A percentile compares a stretch with the other conserved stretches of the same genome.
These are phyloP conservation scores for Fusarium bulbicola DNA, from an alignment of 2,329 filamentous ascomycete species.

Conservation along the genomic window DNA sequence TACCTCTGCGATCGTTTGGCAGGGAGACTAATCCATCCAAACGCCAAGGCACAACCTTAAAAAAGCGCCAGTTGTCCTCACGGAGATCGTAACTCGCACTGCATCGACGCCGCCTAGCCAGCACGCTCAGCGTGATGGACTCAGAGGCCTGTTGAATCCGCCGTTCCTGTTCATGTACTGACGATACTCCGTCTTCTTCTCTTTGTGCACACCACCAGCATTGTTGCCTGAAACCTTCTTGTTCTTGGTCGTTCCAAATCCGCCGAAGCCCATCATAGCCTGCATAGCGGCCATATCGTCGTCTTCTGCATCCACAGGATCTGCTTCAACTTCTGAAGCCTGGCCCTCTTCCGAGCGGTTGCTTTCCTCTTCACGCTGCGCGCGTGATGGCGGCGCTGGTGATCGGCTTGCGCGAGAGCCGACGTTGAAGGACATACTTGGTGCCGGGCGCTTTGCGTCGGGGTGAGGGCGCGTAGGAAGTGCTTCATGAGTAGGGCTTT, in stretches of 20 bases:
- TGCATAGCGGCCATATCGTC: conserved; percentile 78
- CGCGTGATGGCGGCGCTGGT: conserved; percentile 20
- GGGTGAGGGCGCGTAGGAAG: conserved; percentile 50
- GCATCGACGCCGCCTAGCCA: background rate
- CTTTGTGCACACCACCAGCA: conserved; percentile 82
- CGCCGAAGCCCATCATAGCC: conserved; percentile 88
- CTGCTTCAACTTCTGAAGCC: conserved; percentile 21
- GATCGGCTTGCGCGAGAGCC: conserved; percentile 41
- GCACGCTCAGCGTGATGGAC: conserved; percentile 56
- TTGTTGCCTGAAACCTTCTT: conserved; percentile 91
- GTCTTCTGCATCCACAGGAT: conserved; percentile 57
- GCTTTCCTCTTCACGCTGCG: conserved; percentile 24
- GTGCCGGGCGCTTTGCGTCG: conserved; percentile 26
- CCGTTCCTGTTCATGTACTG: conserved; percentile 95
- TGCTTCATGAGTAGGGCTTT: conserved; percentile 35
- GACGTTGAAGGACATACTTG: conserved; percentile 50
- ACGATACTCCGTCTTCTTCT: conserved; percentile 93
- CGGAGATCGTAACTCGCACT: conserved; percentile 4
- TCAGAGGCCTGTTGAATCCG: conserved; percentile 83
- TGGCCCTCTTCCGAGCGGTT: conserved; percentile 16
- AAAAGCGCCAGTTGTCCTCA: background rate
- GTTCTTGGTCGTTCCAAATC: conserved; percentile 86
- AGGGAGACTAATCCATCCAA: background rate
- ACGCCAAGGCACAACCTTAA: background rate
- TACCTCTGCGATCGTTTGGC: background rate